Conservation (phyloP, 2,329 filamentous ascomycete genomes). For the Penicillium corylophilum region DNA sequence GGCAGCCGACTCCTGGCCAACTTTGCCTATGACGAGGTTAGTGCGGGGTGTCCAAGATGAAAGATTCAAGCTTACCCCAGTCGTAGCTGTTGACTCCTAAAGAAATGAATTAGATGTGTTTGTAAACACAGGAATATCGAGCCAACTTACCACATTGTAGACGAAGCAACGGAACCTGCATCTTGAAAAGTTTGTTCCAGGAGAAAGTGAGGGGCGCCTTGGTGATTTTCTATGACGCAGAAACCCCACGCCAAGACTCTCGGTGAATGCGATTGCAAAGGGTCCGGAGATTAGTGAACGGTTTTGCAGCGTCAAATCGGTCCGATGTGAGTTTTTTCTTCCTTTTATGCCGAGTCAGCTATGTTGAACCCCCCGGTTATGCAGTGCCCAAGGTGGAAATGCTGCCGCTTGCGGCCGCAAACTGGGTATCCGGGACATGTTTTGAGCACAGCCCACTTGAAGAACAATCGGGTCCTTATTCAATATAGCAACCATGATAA, state of each 20-base stretch:
- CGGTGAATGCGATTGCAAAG: slow-evolving; percentile 16
- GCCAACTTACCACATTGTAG: slow-evolving; percentile 59
- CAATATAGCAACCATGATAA: neutral
- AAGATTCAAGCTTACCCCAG: slow-evolving; percentile 65
- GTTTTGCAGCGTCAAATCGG: neutral
- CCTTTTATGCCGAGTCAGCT: neutral
- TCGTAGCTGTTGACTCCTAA: slow-evolving; percentile 95
- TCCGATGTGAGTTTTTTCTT: neutral
- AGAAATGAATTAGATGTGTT: slow-evolving; percentile 4
- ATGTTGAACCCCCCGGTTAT: neutral
- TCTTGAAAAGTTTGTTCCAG: slow-evolving; percentile 31
- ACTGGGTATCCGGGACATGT: neutral
- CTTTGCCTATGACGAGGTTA: slow-evolving; percentile 63
- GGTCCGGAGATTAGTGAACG: slow-evolving; percentile 1
- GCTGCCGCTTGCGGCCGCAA: neutral
- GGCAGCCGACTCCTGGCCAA: slow-evolving; percentile 80
- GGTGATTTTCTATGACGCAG: slow-evolving; percentile 19
- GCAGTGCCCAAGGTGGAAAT: neutral
- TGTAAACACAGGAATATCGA: neutral
- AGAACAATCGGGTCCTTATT: neutral
- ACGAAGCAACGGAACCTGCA: slow-evolving; percentile 80
- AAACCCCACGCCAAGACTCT: slow-evolving; percentile 24
- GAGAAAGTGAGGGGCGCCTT: slow-evolving; percentile 13
- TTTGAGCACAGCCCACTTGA: neutral
- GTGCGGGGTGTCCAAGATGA: slow-evolving; percentile 18